Percentiles rank a stretch among this genome's conserved stretches.
Conservation (phyloP, 371 early-diverging fungal genomes). For the Synchytrium microbalum region DNA sequence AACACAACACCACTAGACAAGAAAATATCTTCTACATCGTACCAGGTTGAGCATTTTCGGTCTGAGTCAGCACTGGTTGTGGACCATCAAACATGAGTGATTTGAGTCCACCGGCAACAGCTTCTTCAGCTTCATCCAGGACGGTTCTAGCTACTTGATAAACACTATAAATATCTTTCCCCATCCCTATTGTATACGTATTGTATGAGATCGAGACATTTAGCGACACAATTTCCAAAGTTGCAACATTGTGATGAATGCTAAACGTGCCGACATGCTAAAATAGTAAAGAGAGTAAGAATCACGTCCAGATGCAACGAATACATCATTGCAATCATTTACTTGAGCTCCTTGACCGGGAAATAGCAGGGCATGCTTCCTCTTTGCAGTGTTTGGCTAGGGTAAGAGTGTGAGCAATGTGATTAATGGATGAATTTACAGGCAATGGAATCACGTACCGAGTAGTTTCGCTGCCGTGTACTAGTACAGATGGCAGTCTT, state of each 20-base stretch:
- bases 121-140: conserved; percentile 85
- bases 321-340: neutral
- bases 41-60: conserved; percentile 87
- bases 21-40: neutral
- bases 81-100: conserved; percentile 81
- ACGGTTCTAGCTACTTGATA: conserved; percentile 69
- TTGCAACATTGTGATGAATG: conserved; percentile 2
- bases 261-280: neutral
- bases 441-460: too few relatives aligned
- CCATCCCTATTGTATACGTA: conserved; percentile 64
- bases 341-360: conserved; percentile 43
- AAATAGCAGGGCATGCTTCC: conserved; percentile 34
- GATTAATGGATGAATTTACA: too few relatives aligned
- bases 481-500: too few relatives aligned
- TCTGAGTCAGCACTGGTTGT: conserved; percentile 60
- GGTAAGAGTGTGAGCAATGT: too few relatives aligned
- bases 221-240: conserved; percentile 19
- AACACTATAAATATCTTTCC: conserved; percentile 72
- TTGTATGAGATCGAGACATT: neutral
- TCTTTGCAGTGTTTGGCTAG: neutral
- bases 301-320: too few relatives aligned
- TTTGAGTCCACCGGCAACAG: conserved; percentile 57
- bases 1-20: neutral
- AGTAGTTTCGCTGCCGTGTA: too few relatives aligned
- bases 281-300: neutral